Conservation (phyloP, 2,329 filamentous ascomycete species). For the Penicillium capsulatum region DNA sequence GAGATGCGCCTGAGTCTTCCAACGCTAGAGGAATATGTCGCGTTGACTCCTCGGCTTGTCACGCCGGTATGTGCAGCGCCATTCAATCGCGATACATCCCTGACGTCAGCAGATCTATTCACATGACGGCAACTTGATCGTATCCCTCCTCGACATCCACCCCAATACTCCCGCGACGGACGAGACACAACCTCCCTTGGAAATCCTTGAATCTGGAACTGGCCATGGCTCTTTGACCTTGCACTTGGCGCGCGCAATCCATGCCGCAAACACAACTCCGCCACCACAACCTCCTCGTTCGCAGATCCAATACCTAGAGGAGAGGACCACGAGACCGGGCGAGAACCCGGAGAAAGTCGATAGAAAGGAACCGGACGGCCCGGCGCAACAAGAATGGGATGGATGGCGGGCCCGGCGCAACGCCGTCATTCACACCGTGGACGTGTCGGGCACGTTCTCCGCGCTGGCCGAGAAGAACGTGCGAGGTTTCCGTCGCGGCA, state of each 20-base stretch:
- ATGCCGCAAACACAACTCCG: constrained; percentile 62
- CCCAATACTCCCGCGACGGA: constrained; percentile 42
- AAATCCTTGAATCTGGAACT: constrained; percentile 80
- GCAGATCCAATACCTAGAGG: constrained; percentile 31
- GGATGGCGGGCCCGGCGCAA: constrained; percentile 51
- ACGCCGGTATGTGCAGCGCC: constrained; percentile 58
- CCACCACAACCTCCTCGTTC: constrained; percentile 40
- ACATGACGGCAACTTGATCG: constrained; percentile 69
- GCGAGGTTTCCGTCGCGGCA: constrained; percentile 62
- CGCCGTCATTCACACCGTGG: constrained; percentile 71
- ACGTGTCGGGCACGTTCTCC: constrained; percentile 60
- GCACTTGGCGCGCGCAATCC: constrained; percentile 69
- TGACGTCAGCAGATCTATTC: constrained; percentile 60
- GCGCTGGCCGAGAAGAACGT: constrained; percentile 62
- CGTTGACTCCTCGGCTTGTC: constrained; percentile 63
- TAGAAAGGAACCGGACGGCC: constrained; percentile 11
- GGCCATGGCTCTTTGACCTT: constrained; percentile 78
- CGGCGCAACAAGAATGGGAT: constrained; percentile 39
- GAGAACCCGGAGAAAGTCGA: constrained; percentile 14
- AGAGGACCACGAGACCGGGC: constrained; percentile 19
- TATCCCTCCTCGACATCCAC: constrained; percentile 72
- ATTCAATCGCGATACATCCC: constrained; percentile 1
- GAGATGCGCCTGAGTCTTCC: constrained; percentile 59
- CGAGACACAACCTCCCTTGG: constrained; percentile 48
- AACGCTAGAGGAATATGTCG: constrained; percentile 69